Evolutionary conservation across 768 basidiomycete genomes (phyloP), one percentile per base, ranked within the genome.

Genomic region (Sporobolomyces roseus): DNA sequence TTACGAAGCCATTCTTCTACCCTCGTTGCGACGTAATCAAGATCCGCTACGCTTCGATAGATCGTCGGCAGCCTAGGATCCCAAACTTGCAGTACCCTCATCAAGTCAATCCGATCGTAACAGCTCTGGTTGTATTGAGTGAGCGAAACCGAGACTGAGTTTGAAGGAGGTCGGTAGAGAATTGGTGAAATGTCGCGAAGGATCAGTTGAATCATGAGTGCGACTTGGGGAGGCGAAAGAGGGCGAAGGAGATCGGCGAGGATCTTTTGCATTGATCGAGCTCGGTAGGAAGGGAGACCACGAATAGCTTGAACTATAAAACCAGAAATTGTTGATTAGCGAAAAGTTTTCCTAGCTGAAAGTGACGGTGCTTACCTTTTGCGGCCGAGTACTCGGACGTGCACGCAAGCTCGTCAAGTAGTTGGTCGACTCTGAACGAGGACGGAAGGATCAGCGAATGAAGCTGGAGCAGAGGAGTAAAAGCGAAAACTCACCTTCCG

Each of bases 171-270:
- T 4, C 90, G 87, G 71, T 89, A 89, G 1, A 93, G 77, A 1
- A 93, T 77, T 12, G 91, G 91, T 33, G 87, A 84, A 0, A 97
- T 79, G 77, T 97, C 93, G 70, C 88, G 89, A 41, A 94, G 83
- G 66, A 97, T 88, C 70, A 94, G 87, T 75, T 97, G 93, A 0
- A 88, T 88, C 54, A 93, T 80, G 68, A 87, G 83, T 1, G 85
- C 81, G 3, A 87, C 83, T 46, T 89, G 87, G 16, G 79, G 78
- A 0, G 90, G 85, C 2, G 85, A 81, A 14, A 91, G 79, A 3
- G 80, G 77, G 46, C 81, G 80, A 70, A 85, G 92, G 4, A 93
- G 81, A 21, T 80, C 77, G n/a, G 79, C 79, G 2, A 92, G 79
- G 65, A 86, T 82, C 1, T 77, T 77, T 0, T 79, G 73, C 14